Conservation (phyloP, 2,329 filamentous ascomycete species). For the Fusarium pininemorale region DNA sequence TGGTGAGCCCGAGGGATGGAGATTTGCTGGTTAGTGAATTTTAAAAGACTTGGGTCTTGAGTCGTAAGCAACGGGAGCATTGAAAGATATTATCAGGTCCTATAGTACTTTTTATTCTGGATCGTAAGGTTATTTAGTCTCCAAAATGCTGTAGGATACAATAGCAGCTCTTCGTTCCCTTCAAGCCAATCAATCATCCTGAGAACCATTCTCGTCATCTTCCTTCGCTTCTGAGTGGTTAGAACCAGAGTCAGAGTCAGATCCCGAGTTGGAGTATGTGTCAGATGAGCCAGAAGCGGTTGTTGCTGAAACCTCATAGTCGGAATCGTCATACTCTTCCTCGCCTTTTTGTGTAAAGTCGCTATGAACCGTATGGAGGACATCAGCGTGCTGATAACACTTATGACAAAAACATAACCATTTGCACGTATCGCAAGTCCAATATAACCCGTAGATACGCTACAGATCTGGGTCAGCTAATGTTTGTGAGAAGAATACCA, state of each 20-base stretch:
- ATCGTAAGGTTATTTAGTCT: too few species aligned
- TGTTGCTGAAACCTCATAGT: background rate
- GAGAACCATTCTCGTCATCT: too few species aligned
- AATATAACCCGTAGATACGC: background rate
- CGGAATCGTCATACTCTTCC: too few species aligned
- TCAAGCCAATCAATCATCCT: background rate
- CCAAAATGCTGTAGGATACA: too few species aligned
- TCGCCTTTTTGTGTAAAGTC: background rate
- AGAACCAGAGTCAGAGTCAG: background rate
- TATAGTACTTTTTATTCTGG: too few species aligned
- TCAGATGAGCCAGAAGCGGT: accelerated
- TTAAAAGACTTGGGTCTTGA: too few species aligned
- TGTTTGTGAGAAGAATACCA: too few species aligned
- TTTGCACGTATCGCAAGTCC: background rate
- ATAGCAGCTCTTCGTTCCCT: too few species aligned
- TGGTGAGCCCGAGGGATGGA: conserved; percentile 24
- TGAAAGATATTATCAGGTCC: too few species aligned
- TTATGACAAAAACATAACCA: background rate
- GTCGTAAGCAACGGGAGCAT: too few species aligned
- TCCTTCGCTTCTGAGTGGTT: accelerated
- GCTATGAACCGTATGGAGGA: background rate
- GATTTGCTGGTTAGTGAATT: conserved; percentile 14
- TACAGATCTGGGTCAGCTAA: too few species aligned
- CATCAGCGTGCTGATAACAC: background rate
- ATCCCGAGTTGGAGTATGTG: background rate